phyloP scores from a whole-genome alignment of 2,329 filamentous ascomycete species.

The Tolypocladium album region DNA sequence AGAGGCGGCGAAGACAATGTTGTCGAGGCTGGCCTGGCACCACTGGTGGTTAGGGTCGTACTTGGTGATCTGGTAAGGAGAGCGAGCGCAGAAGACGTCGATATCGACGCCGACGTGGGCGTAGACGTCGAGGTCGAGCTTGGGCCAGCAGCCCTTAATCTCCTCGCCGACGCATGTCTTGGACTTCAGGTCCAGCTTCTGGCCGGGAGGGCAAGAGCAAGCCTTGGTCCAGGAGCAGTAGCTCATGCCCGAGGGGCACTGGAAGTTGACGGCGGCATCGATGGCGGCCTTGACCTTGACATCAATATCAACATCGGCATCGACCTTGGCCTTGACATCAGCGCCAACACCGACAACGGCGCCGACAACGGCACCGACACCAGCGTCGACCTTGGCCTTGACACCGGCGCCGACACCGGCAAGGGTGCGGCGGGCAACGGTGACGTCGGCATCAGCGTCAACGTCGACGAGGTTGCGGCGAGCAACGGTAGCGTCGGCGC shows the following conservation, averaged over 20 bases:
- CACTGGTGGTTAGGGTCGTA: constrained; percentile 22
- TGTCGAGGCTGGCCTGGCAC: constrained; percentile 22
- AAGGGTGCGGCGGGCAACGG: constrained; percentile 8
- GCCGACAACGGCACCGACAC: not conserved
- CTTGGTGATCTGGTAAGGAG: constrained; percentile 22
- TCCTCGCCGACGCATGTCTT: constrained; percentile 15
- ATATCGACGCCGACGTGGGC: constrained; percentile 15
- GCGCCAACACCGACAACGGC: constrained; percentile 5
- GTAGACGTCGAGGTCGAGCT: constrained; percentile 16
- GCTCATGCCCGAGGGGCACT: constrained; percentile 21
- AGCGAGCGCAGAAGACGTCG: constrained; percentile 21
- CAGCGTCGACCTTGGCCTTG: constrained; percentile 3
- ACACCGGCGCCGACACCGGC: constrained; percentile 14
- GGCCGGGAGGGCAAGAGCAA: constrained; percentile 32
- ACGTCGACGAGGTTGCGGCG: not conserved
- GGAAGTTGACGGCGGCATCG: constrained; percentile 11
- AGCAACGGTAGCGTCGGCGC: constrained; percentile 3
- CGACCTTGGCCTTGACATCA: constrained; percentile 3
- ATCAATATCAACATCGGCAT: constrained; percentile 1
- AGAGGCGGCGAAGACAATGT: constrained; percentile 22
- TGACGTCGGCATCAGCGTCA: not conserved
- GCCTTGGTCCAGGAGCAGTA: constrained; percentile 27
- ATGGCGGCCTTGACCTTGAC: constrained; percentile 11
- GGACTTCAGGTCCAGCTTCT: constrained; percentile 22
- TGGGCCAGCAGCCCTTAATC: constrained; percentile 21